Evolutionary conservation across 805 yeast genomes (phyloP).

Genomic region (Wickerhamomyces rabaulensis): DNA sequence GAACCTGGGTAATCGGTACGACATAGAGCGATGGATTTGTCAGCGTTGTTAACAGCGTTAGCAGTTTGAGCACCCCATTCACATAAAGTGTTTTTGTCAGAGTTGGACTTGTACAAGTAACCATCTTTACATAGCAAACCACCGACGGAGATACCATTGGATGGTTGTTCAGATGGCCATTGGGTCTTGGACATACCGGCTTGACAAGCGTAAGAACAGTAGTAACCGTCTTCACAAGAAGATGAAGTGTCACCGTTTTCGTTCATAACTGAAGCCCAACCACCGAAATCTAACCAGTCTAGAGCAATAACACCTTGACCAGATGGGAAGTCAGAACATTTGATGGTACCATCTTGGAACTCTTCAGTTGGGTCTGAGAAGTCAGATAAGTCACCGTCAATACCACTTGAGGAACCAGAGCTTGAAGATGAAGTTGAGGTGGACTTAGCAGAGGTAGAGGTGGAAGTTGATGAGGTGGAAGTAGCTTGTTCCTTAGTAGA

Average conservation of each 20-base stretch:
- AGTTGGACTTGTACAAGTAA: slow-evolving; percentile 76
- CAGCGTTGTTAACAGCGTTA: slow-evolving; percentile 56
- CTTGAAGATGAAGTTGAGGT: slow-evolving; percentile 14
- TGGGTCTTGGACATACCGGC: slow-evolving; percentile 99
- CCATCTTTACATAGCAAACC: slow-evolving; percentile 87
- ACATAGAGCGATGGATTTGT: slow-evolving; percentile 77
- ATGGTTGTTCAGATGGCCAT: slow-evolving; percentile 89
- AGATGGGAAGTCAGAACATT: slow-evolving; percentile 67
- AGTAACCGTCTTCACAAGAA: slow-evolving; percentile 79
- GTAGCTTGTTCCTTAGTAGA: slow-evolving; percentile 15
- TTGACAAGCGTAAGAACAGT: slow-evolving; percentile 98
- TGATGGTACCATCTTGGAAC: slow-evolving; percentile 66
- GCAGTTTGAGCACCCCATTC: slow-evolving; percentile 80
- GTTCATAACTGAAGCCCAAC: slow-evolving; percentile 65
- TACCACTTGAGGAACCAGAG: slow-evolving; percentile 29
- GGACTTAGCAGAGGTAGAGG: slow-evolving; percentile 15
- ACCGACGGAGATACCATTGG: slow-evolving; percentile 88
- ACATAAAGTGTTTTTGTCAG: slow-evolving; percentile 65
- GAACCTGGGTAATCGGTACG: slow-evolving; percentile 99
- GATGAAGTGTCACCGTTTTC: slow-evolving; percentile 56
- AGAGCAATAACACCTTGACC: slow-evolving; percentile 81
- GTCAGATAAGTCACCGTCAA: slow-evolving; percentile 53
- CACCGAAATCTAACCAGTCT: slow-evolving; percentile 72
- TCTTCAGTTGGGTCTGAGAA: slow-evolving; percentile 51
- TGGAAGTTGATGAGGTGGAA: slow-evolving; percentile 17